These are phyloP conservation scores for Apiospora marii DNA, from an alignment of 2,329 filamentous ascomycete genomes.

Conservation along the genomic window DNA sequence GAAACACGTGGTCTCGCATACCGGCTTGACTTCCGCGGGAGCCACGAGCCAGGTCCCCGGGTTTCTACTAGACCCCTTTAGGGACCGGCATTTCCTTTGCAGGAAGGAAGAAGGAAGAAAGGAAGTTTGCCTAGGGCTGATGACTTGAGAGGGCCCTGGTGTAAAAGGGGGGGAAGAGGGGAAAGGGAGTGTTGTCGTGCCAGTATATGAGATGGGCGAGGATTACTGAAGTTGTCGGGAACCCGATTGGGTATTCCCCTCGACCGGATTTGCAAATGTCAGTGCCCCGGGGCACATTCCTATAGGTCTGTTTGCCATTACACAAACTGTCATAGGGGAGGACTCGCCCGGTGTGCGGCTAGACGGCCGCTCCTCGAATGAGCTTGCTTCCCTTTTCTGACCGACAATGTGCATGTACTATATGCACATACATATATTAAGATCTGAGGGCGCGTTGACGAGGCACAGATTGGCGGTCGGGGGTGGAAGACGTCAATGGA, in stretches of 20 bases:
- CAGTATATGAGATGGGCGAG: background rate
- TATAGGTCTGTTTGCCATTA: background rate
- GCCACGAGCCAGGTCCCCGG: conserved; percentile 2
- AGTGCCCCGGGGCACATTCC: background rate
- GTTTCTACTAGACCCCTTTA: background rate
- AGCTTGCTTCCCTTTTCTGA: background rate
- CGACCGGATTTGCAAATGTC: background rate
- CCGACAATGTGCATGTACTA: background rate
- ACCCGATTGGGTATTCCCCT: background rate
- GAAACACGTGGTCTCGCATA: background rate
- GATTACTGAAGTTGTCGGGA: background rate
- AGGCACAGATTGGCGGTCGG: background rate
- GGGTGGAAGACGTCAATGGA: background rate
- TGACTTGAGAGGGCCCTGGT: background rate
- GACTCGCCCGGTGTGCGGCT: background rate
- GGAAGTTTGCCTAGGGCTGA: background rate
- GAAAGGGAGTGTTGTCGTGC: background rate
- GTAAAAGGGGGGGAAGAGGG: background rate
- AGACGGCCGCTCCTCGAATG: background rate
- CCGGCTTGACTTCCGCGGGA: background rate
- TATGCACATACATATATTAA: background rate
- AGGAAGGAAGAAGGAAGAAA: background rate
- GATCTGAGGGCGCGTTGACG: background rate
- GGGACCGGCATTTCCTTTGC: background rate
- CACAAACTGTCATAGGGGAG: background rate